A percentile compares a stretch with the other conserved stretches of the same genome.
Conservation (phyloP, 495 filamentous ascomycete genomes). For the Penicillium roqueforti region DNA sequence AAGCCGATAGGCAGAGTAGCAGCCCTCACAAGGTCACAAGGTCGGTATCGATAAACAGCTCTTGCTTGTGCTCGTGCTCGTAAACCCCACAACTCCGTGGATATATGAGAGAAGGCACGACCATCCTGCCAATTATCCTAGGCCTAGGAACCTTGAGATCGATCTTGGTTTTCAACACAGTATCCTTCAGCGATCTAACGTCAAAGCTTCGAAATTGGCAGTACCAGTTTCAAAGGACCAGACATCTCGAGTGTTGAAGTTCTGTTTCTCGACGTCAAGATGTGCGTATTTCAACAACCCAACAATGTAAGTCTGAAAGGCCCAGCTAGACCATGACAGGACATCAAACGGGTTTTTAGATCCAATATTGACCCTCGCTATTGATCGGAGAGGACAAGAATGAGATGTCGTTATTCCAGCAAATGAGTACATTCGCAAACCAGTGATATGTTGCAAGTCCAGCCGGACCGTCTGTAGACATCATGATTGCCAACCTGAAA, state of each 20-base stretch:
- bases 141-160: neutral
- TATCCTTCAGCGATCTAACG: neutral
- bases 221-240: neutral
- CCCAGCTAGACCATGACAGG: neutral
- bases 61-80: neutral
- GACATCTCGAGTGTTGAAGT: neutral
- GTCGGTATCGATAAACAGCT: neutral
- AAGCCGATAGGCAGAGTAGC: too few relatives aligned
- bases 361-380: too few relatives aligned
- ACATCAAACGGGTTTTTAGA: too few relatives aligned
- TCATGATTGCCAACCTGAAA: neutral
- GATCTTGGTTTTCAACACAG: neutral
- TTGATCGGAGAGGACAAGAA: neutral
- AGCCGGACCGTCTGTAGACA: neutral
- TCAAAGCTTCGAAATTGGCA: neutral
- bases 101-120: neutral
- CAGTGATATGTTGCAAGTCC: neutral
- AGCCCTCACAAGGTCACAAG: neutral
- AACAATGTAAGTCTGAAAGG: neutral
- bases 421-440: neutral
- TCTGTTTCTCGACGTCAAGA: neutral
- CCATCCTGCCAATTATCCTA: neutral
- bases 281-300: neutral
- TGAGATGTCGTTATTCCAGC: too few relatives aligned
- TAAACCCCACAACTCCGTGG: too few relatives aligned